Evolutionary conservation across 306 rosid genomes (phyloP), one percentile per base, ranked within the genome.

Genomic region (Trichosanthes truncata): DNA sequence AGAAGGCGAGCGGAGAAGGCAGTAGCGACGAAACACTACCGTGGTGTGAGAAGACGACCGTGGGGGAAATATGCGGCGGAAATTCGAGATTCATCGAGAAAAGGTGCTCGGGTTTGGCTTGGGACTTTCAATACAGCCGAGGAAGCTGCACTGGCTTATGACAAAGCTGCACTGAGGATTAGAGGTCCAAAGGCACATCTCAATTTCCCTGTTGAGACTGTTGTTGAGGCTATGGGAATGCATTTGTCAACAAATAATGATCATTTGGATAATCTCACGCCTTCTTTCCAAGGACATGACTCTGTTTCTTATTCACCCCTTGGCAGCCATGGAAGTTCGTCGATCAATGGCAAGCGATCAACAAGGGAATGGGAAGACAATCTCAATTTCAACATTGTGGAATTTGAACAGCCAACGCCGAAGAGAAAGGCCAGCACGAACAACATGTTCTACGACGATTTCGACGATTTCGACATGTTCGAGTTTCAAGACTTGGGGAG

Each of bases 31-130:
- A 91, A 73, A 84, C 97, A 89, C 82, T 94, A 89, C 77, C 84
- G 98, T 6, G 98, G 98, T 45, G 98, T 94, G 25, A 87, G 98
- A 82, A 88, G 98, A 82, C 84, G 98, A 52, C 98, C 97, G 25
- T 94, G 98, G 98, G 98, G 98, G 0, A 94, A 91, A 85, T 94
- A 94, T 57, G 98, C 98, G 0, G 97, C 98, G 0, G 98, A 94
- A 35, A 94, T 94, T 11, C 83, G 98, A 84, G 98, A 94, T 61
- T 91, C 98, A 0, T 83, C 97, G 0, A 87, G 85, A 59, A 92
- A 92, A 85, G 92, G 97, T 3, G 88, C 95, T 5, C 85, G 98
- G 35, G 91, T 92, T 86, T 94, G 98, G 98, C 97, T 94, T 26
- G 98, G 98, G 43, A 92, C 98, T n/a, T 94, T 91, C 75, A 82